Evolutionary conservation across 148 eudicot species (phyloP).

Genomic region (Fagopyrum esculentum): DNA sequence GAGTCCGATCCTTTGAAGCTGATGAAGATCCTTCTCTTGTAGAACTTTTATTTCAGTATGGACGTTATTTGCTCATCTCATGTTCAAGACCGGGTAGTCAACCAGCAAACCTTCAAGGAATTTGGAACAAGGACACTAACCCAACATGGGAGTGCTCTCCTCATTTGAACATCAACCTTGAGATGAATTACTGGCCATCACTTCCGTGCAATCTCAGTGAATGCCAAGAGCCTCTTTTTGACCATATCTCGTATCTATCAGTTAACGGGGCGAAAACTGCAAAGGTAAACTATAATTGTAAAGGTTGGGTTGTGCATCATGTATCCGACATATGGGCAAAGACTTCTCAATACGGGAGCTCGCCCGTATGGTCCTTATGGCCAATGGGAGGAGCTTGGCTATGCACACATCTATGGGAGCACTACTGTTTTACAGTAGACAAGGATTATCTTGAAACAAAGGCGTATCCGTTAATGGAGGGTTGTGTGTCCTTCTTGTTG

Average conservation of each 20-base stretch:
- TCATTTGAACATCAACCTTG: conserved; percentile 88
- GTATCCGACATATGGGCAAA: conserved; percentile 87
- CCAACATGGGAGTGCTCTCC: conserved; percentile 89
- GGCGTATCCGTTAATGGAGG: conserved; percentile 72
- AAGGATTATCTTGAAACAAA: conserved; percentile 50
- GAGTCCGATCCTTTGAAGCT: conserved; percentile 56
- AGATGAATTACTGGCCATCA: conserved; percentile 94
- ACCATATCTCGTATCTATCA: conserved; percentile 47
- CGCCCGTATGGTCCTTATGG: conserved; percentile 84
- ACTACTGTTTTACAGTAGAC: conserved; percentile 68
- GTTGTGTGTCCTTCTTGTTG: conserved; percentile 56
- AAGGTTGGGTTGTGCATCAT: conserved; percentile 91
- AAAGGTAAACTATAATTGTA: conserved; percentile 60
- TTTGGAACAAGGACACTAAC: conserved; percentile 60
- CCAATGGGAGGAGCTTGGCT: conserved; percentile 98
- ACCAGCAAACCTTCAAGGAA: conserved; percentile 77
- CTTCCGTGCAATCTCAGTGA: conserved; percentile 75
- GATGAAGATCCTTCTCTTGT: conserved; percentile 86
- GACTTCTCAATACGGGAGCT: conserved; percentile 62
- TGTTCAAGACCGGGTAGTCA: conserved; percentile 80
- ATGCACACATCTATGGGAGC: conserved; percentile 77
- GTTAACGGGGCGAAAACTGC: conserved; percentile 71
- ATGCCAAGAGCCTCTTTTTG: conserved; percentile 74
- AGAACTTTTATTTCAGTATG: conserved; percentile 79
- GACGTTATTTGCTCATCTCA: conserved; percentile 77